Percentiles rank a stretch among this genome's conserved stretches.
Evolutionary conservation across 345 rosid species (phyloP).

Genomic region (Gossypium arboreum): DNA sequence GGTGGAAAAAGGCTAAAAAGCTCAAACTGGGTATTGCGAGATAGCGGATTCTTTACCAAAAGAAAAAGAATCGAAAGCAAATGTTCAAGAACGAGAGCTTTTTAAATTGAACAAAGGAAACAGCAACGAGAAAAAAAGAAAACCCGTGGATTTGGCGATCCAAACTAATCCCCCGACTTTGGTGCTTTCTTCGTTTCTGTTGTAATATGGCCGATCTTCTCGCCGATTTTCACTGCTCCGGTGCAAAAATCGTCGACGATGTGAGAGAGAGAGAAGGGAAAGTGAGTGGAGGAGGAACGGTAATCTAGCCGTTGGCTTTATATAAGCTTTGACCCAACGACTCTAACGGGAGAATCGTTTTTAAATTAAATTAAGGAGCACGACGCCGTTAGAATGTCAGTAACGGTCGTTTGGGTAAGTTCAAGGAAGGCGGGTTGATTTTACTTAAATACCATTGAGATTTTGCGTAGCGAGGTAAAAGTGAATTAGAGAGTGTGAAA

Average conservation of each 20-base stretch:
- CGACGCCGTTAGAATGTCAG: conserved; percentile 8
- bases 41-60: conserved; percentile 22
- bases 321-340: conserved; percentile 34
- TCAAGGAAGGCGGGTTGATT: not conserved
- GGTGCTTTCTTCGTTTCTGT: conserved; percentile 15
- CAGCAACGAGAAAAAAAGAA: not conserved
- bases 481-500: not conserved
- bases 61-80: conserved; percentile 42
- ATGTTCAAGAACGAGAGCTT: conserved; percentile 7
- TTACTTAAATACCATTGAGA: conserved; percentile 12
- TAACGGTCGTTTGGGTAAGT: conserved; percentile 19
- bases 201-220: conserved; percentile 22
- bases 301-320: conserved; percentile 47
- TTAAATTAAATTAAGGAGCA: not conserved
- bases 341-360: conserved; percentile 8
- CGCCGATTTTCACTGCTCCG: conserved; percentile 35
- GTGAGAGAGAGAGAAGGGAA: conserved; percentile 4
- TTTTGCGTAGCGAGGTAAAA: not conserved
- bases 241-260: conserved; percentile 22
- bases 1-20: not conserved
- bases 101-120: conserved; percentile 13
- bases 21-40: not conserved
- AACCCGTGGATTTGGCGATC: conserved; percentile 7
- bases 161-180: conserved; percentile 12
- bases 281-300: conserved; percentile 12